Conservation (phyloP, 441 rosid genomes). For the Gossypium lobatum region DNA sequence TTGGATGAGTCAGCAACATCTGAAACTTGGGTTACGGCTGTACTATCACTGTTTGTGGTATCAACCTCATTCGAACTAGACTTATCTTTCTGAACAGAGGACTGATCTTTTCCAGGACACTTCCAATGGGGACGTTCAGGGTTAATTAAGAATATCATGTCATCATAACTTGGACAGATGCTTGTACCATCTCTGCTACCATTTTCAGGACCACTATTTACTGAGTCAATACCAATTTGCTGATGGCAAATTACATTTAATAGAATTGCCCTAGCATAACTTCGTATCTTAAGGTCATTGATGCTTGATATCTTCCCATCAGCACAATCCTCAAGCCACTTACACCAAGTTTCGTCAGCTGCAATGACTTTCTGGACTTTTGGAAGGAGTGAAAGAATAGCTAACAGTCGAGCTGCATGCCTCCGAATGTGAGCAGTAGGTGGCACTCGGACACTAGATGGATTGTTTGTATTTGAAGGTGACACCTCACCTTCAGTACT, state of each 20-base stretch:
- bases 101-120: conserved; percentile 39
- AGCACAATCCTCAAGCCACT: conserved; percentile 97
- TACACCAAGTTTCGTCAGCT: conserved; percentile 66
- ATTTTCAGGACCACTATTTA: conserved; percentile 28
- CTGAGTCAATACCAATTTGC: conserved; percentile 26
- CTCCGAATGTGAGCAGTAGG: conserved; percentile 83
- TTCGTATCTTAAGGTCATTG: conserved; percentile 71
- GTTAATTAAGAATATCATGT: conserved; percentile 73
- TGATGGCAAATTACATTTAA: conserved; percentile 67
- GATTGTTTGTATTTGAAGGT: conserved; percentile 33
- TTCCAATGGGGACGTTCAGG: conserved; percentile 89
- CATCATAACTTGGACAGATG: conserved; percentile 63
- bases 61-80: conserved; percentile 28
- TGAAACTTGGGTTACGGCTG: conserved; percentile 21
- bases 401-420: conserved; percentile 90
- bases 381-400: conserved; percentile 76
- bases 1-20: conserved; percentile 27
- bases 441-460: conserved; percentile 73
- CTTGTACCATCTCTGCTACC: conserved; percentile 31
- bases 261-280: conserved; percentile 86
- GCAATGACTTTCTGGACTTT: conserved; percentile 62
- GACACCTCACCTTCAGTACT: conserved; percentile 41
- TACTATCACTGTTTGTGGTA: conserved; percentile 24
- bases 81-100: conserved; percentile 22
- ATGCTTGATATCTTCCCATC: conserved; percentile 62